These are phyloP conservation scores for Platismatia glauca DNA, from an alignment of 495 filamentous ascomycete species.

Conservation along the genomic window DNA sequence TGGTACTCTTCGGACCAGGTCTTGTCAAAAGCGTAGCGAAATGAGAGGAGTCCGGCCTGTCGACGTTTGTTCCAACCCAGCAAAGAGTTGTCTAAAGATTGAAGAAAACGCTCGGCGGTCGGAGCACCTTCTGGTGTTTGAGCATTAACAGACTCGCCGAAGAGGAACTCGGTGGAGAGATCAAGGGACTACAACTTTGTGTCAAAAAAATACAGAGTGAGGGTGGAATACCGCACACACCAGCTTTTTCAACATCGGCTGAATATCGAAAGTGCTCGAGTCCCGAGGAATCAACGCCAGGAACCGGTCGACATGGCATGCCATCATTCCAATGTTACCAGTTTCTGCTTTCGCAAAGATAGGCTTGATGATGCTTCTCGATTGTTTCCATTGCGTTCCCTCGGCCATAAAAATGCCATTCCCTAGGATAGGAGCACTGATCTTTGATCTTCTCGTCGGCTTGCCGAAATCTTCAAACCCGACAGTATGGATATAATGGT, in stretches of 20 bases:
- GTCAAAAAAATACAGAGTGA: not conserved
- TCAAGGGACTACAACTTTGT: slow-evolving; percentile 37
- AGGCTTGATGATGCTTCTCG: slow-evolving; percentile 50
- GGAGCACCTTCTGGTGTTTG: slow-evolving; percentile 10
- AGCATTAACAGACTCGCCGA: slow-evolving; percentile 2
- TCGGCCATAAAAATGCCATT: slow-evolving; percentile 39
- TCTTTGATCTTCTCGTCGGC: not conserved
- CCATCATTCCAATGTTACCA: slow-evolving; percentile 47
- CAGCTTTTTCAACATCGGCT: slow-evolving; percentile 76
- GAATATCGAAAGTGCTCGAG: slow-evolving; percentile 43
- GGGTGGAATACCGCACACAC: slow-evolving; percentile 37
- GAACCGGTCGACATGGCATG: slow-evolving; percentile 40
- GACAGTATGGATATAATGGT: slow-evolving; percentile 1
- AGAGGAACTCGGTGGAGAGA: slow-evolving; percentile 35
- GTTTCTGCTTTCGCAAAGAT: slow-evolving; percentile 54
- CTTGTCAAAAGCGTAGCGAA: slow-evolving; percentile 5
- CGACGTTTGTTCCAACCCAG: not conserved
- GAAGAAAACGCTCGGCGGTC: not conserved
- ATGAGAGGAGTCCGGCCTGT: slow-evolving; percentile 3
- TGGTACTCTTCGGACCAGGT: not conserved
- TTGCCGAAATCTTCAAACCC: not conserved
- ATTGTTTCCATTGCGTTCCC: slow-evolving; percentile 38
- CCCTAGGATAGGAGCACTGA: slow-evolving; percentile 4
- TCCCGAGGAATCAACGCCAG: slow-evolving; percentile 16
- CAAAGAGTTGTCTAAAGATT: not conserved